Percentiles rank a stretch among this genome's conserved stretches.
Evolutionary conservation across 2,329 filamentous ascomycete genomes (phyloP).

Genomic region (Penicillium sp.): DNA sequence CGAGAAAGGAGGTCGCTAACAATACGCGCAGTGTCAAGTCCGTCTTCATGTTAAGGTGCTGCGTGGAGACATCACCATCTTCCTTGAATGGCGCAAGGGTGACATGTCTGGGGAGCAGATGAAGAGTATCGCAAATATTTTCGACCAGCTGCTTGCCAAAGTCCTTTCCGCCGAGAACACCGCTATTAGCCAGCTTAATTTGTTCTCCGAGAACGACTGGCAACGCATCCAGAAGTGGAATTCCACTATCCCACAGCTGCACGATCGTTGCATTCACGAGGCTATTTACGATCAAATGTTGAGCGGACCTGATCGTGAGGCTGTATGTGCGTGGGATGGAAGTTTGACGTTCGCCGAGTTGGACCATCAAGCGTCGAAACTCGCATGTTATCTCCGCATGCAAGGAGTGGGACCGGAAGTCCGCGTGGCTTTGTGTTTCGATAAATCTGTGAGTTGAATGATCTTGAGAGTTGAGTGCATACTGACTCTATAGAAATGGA

Average conservation of each 20-base stretch:
- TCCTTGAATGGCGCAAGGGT: constrained; percentile 40
- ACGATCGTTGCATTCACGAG: constrained; percentile 43
- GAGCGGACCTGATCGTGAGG: constrained; percentile 31
- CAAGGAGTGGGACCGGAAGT: constrained; percentile 42
- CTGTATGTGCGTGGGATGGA: constrained; percentile 43
- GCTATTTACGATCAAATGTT: constrained; percentile 39
- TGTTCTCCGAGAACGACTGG: constrained; percentile 57
- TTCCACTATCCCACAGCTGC: constrained; percentile 41
- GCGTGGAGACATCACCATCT: constrained; percentile 35
- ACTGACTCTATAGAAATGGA: constrained; percentile 38
- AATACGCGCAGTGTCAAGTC: constrained; percentile 32
- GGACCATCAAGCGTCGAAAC: constrained; percentile 37
- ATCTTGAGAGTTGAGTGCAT: background rate
- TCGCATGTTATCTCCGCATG: constrained; percentile 38
- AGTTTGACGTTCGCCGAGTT: constrained; percentile 38
- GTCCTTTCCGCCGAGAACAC: constrained; percentile 46
- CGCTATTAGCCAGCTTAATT: constrained; percentile 48
- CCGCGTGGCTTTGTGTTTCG: constrained; percentile 41
- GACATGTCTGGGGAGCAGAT: constrained; percentile 39
- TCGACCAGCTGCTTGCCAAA: constrained; percentile 52
- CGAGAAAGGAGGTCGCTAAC: background rate
- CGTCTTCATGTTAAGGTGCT: constrained; percentile 38
- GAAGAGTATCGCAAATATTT: constrained; percentile 52
- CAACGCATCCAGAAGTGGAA: constrained; percentile 56
- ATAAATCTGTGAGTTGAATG: constrained; percentile 39